phyloP scores from a whole-genome alignment of 2,329 filamentous ascomycete genomes.

The Cercospora zeina region DNA sequence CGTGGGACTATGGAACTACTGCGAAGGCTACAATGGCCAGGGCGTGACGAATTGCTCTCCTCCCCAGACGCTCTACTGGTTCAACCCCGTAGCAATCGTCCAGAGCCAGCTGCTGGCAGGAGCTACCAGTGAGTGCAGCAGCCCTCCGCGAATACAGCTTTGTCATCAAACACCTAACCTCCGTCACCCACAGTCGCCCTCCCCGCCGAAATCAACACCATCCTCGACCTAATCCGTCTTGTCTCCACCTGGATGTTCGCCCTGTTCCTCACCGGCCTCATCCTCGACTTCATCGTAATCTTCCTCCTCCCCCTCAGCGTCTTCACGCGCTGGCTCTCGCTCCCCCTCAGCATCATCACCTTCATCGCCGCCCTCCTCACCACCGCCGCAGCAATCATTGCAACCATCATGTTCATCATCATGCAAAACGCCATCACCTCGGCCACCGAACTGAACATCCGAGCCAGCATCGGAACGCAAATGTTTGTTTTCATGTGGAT shows the following conservation, averaged over 20 bases:
- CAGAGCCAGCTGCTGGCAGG: constrained; percentile 76
- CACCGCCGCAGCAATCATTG: constrained; percentile 69
- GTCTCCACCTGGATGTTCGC: constrained; percentile 86
- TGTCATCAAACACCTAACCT: constrained; percentile 32
- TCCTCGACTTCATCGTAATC: constrained; percentile 71
- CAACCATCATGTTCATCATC: constrained; percentile 79
- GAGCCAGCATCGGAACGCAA: constrained; percentile 53
- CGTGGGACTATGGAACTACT: constrained; percentile 88
- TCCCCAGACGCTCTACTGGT: constrained; percentile 76
- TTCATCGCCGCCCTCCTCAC: constrained; percentile 68
- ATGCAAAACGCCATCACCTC: constrained; percentile 73
- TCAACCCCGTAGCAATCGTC: constrained; percentile 83
- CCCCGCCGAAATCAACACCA: constrained; percentile 69
- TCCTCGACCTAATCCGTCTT: constrained; percentile 71
- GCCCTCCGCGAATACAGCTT: background rate
- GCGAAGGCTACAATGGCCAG: constrained; percentile 75
- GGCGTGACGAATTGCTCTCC: constrained; percentile 75
- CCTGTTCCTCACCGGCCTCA: constrained; percentile 72
- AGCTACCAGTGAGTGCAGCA: constrained; percentile 63
- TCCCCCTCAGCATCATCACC: constrained; percentile 67
- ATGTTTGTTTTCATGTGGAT: constrained; percentile 94
- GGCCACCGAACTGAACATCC: constrained; percentile 74
- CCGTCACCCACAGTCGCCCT: constrained; percentile 61
- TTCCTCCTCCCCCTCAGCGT: constrained; percentile 60
- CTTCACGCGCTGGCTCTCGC: constrained; percentile 57